phyloP scores from a whole-genome alignment of 345 rosid species.

The Eucalyptus viminalis region DNA sequence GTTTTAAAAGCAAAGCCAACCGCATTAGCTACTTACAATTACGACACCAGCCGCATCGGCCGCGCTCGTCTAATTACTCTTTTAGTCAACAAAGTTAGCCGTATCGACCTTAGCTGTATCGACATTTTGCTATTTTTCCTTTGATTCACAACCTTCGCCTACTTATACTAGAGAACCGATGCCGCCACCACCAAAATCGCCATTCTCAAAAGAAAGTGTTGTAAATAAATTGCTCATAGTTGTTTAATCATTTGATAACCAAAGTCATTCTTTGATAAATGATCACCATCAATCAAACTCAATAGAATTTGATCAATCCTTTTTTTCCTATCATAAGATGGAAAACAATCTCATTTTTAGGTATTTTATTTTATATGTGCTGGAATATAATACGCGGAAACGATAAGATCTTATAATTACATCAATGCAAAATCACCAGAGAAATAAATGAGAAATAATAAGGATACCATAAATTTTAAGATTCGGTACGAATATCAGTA shows the following conservation, averaged over 20 bases:
- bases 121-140: background rate
- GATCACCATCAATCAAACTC: background rate
- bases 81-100: background rate
- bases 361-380: too few relatives aligned
- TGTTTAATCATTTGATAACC: background rate
- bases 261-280: background rate
- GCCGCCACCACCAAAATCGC: background rate
- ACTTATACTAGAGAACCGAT: background rate
- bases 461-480: too few relatives aligned
- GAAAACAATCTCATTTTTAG: too few relatives aligned
- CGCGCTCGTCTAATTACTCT: background rate
- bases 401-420: too few relatives aligned
- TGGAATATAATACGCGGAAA: too few relatives aligned
- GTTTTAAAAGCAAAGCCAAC: background rate
- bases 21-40: background rate
- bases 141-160: background rate
- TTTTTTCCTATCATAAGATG: background rate
- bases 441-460: too few relatives aligned
- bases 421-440: too few relatives aligned
- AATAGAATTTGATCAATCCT: too few relatives aligned
- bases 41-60: background rate
- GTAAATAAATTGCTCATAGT: background rate
- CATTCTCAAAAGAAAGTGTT: background rate
- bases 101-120: background rate
- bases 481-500: too few relatives aligned